Conservation (phyloP, 495 filamentous ascomycete genomes). For the Neurospora sp. region DNA sequence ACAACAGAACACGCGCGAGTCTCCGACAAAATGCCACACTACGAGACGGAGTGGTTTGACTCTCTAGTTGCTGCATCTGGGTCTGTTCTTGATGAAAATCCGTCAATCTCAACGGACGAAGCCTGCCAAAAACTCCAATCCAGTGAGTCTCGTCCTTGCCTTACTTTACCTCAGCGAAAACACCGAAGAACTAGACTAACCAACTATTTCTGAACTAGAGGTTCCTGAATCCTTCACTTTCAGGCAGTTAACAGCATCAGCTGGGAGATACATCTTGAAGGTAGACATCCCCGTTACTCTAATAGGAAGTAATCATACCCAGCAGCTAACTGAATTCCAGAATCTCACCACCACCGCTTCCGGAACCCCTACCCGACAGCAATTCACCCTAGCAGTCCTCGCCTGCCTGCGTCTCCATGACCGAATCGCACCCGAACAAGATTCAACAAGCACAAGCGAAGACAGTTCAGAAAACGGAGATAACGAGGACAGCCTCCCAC, state of each 20-base stretch:
- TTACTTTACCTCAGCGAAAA: neutral
- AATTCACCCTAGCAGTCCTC: conserved; percentile 5
- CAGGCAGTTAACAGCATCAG: neutral
- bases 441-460: neutral
- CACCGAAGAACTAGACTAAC: neutral
- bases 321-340: neutral
- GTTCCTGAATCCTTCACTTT: conserved; percentile 6
- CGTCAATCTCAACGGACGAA: neutral
- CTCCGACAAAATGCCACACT: neutral
- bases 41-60: conserved; percentile 8
- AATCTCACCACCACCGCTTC: neutral
- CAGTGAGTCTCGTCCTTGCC: neutral
- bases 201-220: neutral
- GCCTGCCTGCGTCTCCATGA: conserved; percentile 1
- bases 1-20: neutral
- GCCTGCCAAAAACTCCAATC: neutral
- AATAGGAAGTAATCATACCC: neutral
- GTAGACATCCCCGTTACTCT: neutral
- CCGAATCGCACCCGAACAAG: neutral
- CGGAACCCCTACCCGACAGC: neutral
- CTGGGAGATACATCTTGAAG: neutral
- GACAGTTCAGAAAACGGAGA: neutral
- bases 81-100: neutral
- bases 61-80: neutral
- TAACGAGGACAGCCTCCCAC: neutral